phyloP scores from a whole-genome alignment of 148 eudicot genomes.

The Rhododendron kiyosumense region DNA sequence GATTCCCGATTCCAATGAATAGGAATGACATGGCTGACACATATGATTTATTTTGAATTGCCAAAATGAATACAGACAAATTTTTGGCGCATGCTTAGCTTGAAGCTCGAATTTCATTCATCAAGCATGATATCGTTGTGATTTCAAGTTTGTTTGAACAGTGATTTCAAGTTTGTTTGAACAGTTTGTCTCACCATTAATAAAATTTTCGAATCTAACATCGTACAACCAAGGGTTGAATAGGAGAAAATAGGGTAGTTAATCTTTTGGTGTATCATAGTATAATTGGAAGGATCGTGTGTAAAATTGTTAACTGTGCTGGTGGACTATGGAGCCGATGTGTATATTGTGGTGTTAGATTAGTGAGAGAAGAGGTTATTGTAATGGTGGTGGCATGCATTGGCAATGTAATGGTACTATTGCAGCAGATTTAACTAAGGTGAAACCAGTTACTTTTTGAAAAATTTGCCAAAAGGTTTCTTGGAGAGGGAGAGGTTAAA shows the following conservation, averaged over 20 bases:
- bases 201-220: background rate
- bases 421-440: background rate
- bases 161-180: too few relatives aligned
- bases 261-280: background rate
- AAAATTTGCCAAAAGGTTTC: too few relatives aligned
- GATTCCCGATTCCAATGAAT: background rate
- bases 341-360: background rate
- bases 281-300: background rate
- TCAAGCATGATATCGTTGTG: background rate
- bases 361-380: background rate
- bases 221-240: background rate
- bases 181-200: background rate
- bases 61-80: background rate
- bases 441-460: too few relatives aligned
- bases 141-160: background rate
- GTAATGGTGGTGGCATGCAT: background rate
- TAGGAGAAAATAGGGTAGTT: background rate
- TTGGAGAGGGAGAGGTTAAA: too few relatives aligned
- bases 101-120: background rate
- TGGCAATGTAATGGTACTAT: background rate
- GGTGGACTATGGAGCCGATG: background rate
- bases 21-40: background rate
- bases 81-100: background rate
- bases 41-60: background rate
- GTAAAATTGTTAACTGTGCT: background rate